These are phyloP conservation scores for Pseudoturritis turrita DNA, from an alignment of 345 rosid species.

Conservation along the genomic window DNA sequence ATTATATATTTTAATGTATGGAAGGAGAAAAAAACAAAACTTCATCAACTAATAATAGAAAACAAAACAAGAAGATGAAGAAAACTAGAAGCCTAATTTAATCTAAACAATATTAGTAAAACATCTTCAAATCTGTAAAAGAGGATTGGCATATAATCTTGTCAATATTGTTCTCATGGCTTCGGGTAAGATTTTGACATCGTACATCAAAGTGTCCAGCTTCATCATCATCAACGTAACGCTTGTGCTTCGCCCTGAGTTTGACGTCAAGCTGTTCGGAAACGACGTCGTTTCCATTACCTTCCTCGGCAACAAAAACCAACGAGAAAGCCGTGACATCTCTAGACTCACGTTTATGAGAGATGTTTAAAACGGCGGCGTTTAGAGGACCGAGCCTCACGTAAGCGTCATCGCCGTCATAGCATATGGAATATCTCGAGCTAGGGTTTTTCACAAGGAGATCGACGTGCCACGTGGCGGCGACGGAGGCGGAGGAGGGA, in stretches of 20 bases:
- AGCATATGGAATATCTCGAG: conserved; percentile 1
- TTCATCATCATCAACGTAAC: background rate
- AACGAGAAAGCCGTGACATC: conserved; percentile 12
- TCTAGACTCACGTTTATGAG: background rate
- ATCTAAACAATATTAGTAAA: background rate
- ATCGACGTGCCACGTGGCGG: background rate
- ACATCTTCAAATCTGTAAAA: background rate
- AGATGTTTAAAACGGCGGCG: background rate
- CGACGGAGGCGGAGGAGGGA: background rate
- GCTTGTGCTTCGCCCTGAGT: background rate
- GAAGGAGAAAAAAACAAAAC: no score
- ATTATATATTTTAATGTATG: no score
- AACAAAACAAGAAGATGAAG: background rate
- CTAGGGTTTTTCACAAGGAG: conserved; percentile 10
- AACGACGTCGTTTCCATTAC: background rate
- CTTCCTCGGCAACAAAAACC: background rate
- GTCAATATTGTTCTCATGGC: background rate
- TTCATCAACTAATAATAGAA: background rate
- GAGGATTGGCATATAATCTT: conserved; percentile 2
- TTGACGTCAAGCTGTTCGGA: background rate
- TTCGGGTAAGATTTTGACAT: background rate
- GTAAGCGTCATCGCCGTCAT: background rate
- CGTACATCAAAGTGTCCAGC: background rate
- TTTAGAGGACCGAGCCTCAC: conserved; percentile 3
- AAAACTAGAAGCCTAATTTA: background rate